Percentiles rank a stretch among this genome's conserved stretches.
Conservation (phyloP, 164 flowering plant genomes). For the Stephania cephalantha region DNA sequence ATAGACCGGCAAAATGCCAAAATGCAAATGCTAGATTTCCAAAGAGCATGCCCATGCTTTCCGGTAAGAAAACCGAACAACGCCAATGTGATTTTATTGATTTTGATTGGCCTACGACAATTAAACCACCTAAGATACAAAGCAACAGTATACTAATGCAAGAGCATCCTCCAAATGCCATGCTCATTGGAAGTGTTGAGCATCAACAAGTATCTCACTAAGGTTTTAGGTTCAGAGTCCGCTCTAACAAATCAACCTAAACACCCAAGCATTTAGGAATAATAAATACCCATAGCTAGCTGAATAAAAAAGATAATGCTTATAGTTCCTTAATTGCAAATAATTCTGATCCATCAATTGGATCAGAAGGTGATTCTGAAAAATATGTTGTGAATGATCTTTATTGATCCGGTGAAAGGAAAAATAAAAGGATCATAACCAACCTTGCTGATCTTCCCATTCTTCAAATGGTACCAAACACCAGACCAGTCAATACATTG, state of each 20-base stretch:
- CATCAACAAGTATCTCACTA: neutral
- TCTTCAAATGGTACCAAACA: constrained; percentile 71
- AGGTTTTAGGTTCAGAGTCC: neutral
- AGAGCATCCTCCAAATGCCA: neutral
- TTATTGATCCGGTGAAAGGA: neutral
- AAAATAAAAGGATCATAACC: neutral
- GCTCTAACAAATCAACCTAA: neutral
- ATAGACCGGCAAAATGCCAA: neutral
- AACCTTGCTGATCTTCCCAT: constrained; percentile 89
- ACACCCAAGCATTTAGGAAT: too few species aligned
- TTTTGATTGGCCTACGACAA: too few species aligned
- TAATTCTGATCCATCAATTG: neutral
- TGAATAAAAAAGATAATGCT: neutral
- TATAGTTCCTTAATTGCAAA: neutral
- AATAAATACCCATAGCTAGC: neutral
- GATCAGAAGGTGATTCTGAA: neutral
- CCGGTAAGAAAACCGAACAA: too few species aligned
- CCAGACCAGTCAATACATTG: constrained; percentile 97
- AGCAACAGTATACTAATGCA: neutral
- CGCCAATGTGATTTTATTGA: too few species aligned
- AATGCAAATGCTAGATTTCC: neutral
- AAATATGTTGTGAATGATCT: neutral
- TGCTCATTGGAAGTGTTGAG: neutral
- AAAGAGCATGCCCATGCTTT: neutral
- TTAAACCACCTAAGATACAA: too few species aligned